Base-by-base conservation (phyloP, 768 basidiomycete species). In the Phaeotremella fagi region DNA sequence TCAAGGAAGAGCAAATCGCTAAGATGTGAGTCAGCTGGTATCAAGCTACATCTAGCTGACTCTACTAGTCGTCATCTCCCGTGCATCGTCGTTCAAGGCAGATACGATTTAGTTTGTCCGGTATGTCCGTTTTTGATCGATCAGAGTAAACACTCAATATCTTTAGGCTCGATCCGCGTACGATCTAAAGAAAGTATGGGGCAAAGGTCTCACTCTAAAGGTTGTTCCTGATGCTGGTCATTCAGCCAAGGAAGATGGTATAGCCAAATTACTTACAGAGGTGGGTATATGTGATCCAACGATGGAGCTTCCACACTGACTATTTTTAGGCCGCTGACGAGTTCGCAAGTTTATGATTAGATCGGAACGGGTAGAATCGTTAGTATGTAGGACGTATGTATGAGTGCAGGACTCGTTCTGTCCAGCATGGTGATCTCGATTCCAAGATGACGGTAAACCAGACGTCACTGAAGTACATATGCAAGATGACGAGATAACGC, bases 81-180 rank as follows among this genome's bases (percentile, higher is more conserved):
- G 18, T 83, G 82, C 7, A 78, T 85, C 46, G 80, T 88, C 47
- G 67, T 68, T 37, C 64, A 69, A 54, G 69, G 70, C 33, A 79
- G 90, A 74, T 92, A 92, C 64, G 90, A 92, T 63, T 82, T 87
- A 14, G 81, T 95, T 43, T 95, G 90, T 68, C 87, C 90, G 9
- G 85, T 89, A 75, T 31, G 81, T 53, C 12, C 23, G 50, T 55
- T 41, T 12, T 20, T 5, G 24, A 44, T 37, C 15, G 0, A n/a
- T 11, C 25, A 1, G n/a, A n/a, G n/a, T n/a, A n/a, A n/a, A n/a
- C n/a, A n/a, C n/a, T n/a, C 42, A 33, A 33, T n/a, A n/a, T 23
- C 25, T 18, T 23, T 51, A 87, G 85, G 81, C 85, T 11, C 88
- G 83, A 14, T 88, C 87, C 4, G 89, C 90, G 6, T 86, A 82